Evolutionary conservation across 2,329 filamentous ascomycete species (phyloP).

Genomic region (Pestalotiopsis fici): DNA sequence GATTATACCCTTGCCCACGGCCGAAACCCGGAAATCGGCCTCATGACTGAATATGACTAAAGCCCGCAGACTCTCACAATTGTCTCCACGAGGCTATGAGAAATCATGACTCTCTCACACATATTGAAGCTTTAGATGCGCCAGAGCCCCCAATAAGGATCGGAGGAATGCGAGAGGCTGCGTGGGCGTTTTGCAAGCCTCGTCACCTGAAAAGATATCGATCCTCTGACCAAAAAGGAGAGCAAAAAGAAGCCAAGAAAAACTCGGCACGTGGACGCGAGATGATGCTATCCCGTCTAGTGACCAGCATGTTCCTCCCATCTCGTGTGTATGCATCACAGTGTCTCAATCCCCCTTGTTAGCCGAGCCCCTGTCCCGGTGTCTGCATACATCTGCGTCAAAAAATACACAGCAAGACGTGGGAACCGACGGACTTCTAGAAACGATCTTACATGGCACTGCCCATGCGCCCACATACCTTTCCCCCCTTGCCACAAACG

Average conservation of each 20-base stretch:
- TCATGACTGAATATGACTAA: neutral
- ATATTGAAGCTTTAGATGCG: neutral
- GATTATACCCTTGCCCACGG: neutral
- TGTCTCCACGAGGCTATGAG: neutral
- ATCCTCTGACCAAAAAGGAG: neutral
- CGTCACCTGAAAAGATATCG: neutral
- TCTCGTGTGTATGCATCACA: neutral
- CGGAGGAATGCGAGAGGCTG: neutral
- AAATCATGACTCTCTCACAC: neutral
- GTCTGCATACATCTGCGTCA: neutral
- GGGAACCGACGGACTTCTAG: neutral
- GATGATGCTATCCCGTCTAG: neutral
- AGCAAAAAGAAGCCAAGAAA: neutral
- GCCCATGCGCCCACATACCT: neutral
- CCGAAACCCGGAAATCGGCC: neutral
- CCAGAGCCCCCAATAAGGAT: neutral
- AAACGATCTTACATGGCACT: neutral
- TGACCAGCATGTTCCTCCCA: neutral
- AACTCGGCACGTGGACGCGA: neutral
- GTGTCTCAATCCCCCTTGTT: neutral
- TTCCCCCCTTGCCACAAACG: neutral
- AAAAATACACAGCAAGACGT: neutral
- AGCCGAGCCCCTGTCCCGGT: neutral
- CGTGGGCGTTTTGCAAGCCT: neutral
- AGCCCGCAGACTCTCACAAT: neutral